Conservation (phyloP, 2,329 filamentous ascomycete genomes). For the Phialemonium atrogriseum region DNA sequence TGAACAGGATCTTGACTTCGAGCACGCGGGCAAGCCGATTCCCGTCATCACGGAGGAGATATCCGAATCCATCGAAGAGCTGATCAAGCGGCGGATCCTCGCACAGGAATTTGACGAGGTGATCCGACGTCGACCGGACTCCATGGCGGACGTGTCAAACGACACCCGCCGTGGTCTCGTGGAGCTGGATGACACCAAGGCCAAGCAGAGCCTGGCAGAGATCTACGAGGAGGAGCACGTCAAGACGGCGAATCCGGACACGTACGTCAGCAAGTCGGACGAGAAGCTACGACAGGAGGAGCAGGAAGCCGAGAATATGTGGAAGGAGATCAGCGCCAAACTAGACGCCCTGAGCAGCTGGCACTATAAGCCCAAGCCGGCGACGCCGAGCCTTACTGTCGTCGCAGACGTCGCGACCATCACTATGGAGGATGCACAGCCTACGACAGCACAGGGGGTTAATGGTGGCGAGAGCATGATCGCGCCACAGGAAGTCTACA, state of each 20-base stretch:
- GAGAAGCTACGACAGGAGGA: conserved; percentile 79
- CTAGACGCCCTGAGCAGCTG: conserved; percentile 87
- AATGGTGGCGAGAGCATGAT: conserved; percentile 63
- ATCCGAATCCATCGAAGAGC: conserved; percentile 81
- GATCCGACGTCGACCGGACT: conserved; percentile 69
- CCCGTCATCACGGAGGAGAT: conserved; percentile 89
- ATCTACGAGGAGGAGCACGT: conserved; percentile 92
- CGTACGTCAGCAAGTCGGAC: conserved; percentile 72
- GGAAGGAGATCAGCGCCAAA: conserved; percentile 70
- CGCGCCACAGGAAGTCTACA: conserved; percentile 91
- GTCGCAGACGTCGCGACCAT: conserved; percentile 88
- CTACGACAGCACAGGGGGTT: conserved; percentile 69
- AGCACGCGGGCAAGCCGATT: conserved; percentile 88
- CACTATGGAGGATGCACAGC: conserved; percentile 90
- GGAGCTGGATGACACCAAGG: conserved; percentile 79
- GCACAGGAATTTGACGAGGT: conserved; percentile 90
- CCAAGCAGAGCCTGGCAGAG: conserved; percentile 80
- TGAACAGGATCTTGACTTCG: conserved; percentile 92
- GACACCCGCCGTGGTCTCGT: conserved; percentile 62
- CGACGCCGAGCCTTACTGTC: conserved; percentile 73
- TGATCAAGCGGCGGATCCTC: conserved; percentile 90
- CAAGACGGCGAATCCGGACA: conserved; percentile 65
- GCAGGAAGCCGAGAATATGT: conserved; percentile 71
- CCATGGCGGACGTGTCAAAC: conserved; percentile 48
- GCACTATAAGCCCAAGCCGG: conserved; percentile 89